A percentile compares a stretch with the other conserved stretches of the same genome.
Conservation (phyloP, 2,329 filamentous ascomycete genomes). For the Exophiala alcalophila region DNA sequence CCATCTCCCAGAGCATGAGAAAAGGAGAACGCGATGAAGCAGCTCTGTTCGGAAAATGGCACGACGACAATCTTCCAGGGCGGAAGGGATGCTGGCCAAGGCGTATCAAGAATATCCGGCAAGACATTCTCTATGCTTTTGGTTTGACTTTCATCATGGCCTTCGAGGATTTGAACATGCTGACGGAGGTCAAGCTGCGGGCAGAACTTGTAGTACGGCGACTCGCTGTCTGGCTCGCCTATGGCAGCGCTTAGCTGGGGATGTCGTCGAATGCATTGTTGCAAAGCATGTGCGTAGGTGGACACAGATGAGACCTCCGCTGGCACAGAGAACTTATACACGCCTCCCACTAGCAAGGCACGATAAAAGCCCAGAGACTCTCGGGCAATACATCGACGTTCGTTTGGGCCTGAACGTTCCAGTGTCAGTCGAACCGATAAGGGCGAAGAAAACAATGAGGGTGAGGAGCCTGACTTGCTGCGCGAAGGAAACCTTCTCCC, state of each 20-base stretch:
- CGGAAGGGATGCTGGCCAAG: slow-evolving; percentile 28
- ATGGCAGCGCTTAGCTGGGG: slow-evolving; percentile 39
- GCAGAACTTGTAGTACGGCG: slow-evolving; percentile 4
- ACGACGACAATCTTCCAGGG: slow-evolving; percentile 46
- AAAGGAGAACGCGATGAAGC: slow-evolving; percentile 42
- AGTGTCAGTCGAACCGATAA: not conserved
- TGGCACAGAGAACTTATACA: slow-evolving; percentile 33
- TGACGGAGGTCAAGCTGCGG: slow-evolving; percentile 38
- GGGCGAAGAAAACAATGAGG: not conserved
- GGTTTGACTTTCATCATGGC: not conserved
- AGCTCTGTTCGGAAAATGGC: slow-evolving; percentile 31
- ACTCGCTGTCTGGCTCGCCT: slow-evolving; percentile 1
- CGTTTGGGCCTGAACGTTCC: slow-evolving; percentile 38
- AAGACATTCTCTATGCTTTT: slow-evolving; percentile 20
- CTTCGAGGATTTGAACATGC: slow-evolving; percentile 39
- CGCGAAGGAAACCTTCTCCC: slow-evolving; percentile 2
- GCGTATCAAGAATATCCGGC: slow-evolving; percentile 15
- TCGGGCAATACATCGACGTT: slow-evolving; percentile 42
- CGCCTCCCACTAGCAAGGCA: slow-evolving; percentile 38
- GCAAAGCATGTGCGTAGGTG: slow-evolving; percentile 36
- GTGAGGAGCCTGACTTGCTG: slow-evolving; percentile 7
- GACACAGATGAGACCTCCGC: slow-evolving; percentile 18
- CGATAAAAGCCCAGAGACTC: slow-evolving; percentile 44
- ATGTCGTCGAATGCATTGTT: slow-evolving; percentile 40
- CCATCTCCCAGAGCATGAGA: slow-evolving; percentile 49